A percentile compares a stretch with the other conserved stretches of the same genome.
phyloP scores from a whole-genome alignment of 2,329 filamentous ascomycete species.

The Penicillium sp. region DNA sequence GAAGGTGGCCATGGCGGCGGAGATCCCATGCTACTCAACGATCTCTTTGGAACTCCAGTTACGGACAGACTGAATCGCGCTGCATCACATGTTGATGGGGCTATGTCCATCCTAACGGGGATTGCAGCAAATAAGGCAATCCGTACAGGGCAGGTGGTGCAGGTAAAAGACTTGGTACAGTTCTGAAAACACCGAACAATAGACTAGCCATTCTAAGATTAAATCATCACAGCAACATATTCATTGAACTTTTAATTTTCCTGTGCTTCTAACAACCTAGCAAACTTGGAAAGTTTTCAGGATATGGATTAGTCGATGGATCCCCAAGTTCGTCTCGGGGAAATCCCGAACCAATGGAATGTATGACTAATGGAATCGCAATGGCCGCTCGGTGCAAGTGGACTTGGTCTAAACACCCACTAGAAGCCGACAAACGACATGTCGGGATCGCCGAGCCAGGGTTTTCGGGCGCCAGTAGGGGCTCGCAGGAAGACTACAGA shows the following conservation, averaged over 20 bases:
- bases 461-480: background rate
- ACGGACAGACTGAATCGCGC: constrained; percentile 54
- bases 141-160: constrained; percentile 56
- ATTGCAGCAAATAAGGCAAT: constrained; percentile 61
- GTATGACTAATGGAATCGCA: background rate
- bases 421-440: background rate
- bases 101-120: constrained; percentile 58
- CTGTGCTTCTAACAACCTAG: background rate
- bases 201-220: no score
- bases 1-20: constrained; percentile 60
- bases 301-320: background rate
- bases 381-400: no score
- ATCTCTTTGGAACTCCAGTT: constrained; percentile 53
- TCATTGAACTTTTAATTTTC: no score
- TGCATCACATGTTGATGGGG: constrained; percentile 59
- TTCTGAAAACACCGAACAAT: constrained; percentile 1
- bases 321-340: background rate
- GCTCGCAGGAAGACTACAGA: constrained; percentile 11
- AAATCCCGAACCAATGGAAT: background rate
- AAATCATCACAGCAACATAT: no score
- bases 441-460: background rate
- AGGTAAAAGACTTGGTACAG: constrained; percentile 49
- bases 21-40: constrained; percentile 56
- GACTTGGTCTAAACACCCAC: background rate
- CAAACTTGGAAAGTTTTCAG: background rate